Evolutionary conservation across 225 moss, liverwort and hornwort species (phyloP), one percentile per base, ranked within the genome.

Genomic region (Physcomitrellopsis africana): DNA sequence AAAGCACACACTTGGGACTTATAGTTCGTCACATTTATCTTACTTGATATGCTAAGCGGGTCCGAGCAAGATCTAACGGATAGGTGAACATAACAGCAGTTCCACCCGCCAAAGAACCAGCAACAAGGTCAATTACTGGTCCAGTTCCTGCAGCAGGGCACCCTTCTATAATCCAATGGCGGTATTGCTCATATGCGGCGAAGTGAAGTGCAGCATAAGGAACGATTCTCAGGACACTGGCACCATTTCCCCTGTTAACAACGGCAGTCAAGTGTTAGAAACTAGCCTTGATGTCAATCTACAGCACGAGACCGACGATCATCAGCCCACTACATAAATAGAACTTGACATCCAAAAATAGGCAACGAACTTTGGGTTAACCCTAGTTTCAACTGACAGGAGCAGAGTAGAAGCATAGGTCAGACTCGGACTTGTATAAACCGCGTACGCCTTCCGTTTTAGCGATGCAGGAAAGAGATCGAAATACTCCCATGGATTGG

Each of bases 191-290:
- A 83, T 96, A 96, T 15, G 91, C 92, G 84, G 92, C 86, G 75
- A 96, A 96, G 72, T 96, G 92, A 69, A 96, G 79, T 59, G 94
- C 96, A 13, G 92, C 96, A 76, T 96, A 96, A 9, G 96, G 96
- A 16, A 96, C 92, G 71, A 94, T 92, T 63, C 94, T 92, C 79
- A 94, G 66, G 11, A 96, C 92, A 66, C 91, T 96, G 46, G 94
- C 94, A 75, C 96, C 96, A 75, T 96, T 94, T 77, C 96, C 94
- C 87, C 94, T 96, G 89, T 43, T 74, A 57, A 63, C 64, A 59
- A 79, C 37, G 3, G 62, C 14, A 72, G 61, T 7, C 56, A 43
- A 26, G 46, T 2, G 42, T 77, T 32, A 78, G 46, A 10, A 79
- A 75, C 44, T 51, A 66, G 12, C 6, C 11, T 20, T 32, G 51